These are phyloP conservation scores for Polytrichum commune DNA, from an alignment of 225 moss, liverwort and hornwort genomes.

Conservation along the genomic window DNA sequence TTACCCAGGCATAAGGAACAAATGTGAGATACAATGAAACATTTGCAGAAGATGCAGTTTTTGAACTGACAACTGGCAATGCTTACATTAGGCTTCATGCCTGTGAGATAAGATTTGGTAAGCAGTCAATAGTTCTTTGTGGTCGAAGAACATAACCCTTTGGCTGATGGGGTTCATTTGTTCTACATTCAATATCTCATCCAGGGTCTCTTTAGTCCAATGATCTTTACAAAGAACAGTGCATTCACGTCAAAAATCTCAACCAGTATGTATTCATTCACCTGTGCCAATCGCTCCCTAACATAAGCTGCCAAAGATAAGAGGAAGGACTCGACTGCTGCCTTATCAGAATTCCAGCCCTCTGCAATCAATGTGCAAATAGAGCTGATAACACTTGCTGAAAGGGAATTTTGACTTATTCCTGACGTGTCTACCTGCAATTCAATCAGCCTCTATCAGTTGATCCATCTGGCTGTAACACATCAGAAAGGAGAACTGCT, in stretches of 20 bases:
- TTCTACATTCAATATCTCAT: too few species aligned
- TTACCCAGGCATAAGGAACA: too few species aligned
- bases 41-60: too few species aligned
- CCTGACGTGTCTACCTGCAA: constrained; percentile 65
- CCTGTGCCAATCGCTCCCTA: constrained; percentile 66
- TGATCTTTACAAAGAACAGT: neutral
- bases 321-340: constrained; percentile 70
- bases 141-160: too few species aligned
- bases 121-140: neutral
- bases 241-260: too few species aligned
- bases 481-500: constrained; percentile 4
- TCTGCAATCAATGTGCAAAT: constrained; percentile 59
- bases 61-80: too few species aligned
- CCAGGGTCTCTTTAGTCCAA: neutral
- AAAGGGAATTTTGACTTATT: constrained; percentile 32
- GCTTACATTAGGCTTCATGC: too few species aligned
- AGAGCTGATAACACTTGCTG: constrained; percentile 52
- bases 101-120: too few species aligned
- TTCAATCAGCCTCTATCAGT: constrained; percentile 4
- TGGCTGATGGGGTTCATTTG: too few species aligned
- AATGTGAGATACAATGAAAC: too few species aligned
- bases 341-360: constrained; percentile 68
- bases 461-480: neutral
- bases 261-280: constrained; percentile 1
- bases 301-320: constrained; percentile 67